Conservation (phyloP, 768 basidiomycete genomes). For the Boletellus ananas region DNA sequence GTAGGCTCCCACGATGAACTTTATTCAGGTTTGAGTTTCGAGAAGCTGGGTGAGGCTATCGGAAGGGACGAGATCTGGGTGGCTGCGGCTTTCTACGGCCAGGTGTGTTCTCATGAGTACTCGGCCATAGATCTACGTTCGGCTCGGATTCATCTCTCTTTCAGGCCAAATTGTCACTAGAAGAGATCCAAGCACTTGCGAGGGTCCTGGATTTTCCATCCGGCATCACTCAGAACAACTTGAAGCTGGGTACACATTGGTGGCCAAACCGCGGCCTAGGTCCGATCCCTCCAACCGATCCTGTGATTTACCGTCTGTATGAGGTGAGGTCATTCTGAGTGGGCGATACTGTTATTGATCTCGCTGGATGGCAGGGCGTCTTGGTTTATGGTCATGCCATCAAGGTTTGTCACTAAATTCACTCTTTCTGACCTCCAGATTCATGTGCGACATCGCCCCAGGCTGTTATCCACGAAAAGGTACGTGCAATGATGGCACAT, state of each 20-base stretch:
- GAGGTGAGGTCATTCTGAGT: conserved; percentile 45
- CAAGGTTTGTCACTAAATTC: conserved; percentile 45
- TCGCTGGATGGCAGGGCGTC: conserved; percentile 44
- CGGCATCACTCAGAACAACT: conserved; percentile 35
- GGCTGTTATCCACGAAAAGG: conserved; percentile 79
- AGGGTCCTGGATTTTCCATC: conserved; percentile 46
- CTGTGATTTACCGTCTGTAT: conserved; percentile 76
- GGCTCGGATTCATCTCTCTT: not conserved
- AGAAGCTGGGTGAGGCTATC: conserved; percentile 59
- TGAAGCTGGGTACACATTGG: conserved; percentile 64
- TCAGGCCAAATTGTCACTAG: conserved; percentile 64
- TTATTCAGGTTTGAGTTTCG: conserved; percentile 59
- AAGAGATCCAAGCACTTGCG: conserved; percentile 55
- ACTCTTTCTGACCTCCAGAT: not conserved
- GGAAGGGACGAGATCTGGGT: conserved; percentile 79
- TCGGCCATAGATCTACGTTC: not conserved
- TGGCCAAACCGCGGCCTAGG: conserved; percentile 70
- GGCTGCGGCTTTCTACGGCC: conserved; percentile 78
- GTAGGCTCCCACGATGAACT: not conserved
- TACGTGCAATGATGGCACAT: conserved; percentile 13
- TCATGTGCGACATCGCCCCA: conserved; percentile 18
- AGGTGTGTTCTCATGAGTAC: conserved; percentile 39
- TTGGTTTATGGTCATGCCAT: conserved; percentile 77
- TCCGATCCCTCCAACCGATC: conserved; percentile 71
- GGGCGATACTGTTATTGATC: not conserved